phyloP scores from a whole-genome alignment of 139 green algal species.

The Closterium sp. region DNA sequence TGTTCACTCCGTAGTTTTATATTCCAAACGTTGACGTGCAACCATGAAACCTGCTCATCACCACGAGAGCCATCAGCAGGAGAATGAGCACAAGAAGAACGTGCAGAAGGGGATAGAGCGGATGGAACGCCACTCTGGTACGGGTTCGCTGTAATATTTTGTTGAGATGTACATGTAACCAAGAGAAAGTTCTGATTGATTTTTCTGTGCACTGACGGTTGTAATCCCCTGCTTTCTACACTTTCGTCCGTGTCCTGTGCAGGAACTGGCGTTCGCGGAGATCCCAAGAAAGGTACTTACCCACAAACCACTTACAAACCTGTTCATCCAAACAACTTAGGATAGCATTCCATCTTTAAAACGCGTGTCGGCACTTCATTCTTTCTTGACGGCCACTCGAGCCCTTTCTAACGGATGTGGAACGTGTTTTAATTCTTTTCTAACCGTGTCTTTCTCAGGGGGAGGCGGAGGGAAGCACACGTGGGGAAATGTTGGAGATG shows the following conservation, averaged over 20 bases:
- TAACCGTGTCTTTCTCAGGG: neutral
- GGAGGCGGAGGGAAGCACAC: slow-evolving; percentile 18
- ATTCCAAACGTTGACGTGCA: neutral
- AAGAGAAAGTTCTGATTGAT: neutral
- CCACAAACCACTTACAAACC: neutral
- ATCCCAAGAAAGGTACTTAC: slow-evolving; percentile 9
- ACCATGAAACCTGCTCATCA: neutral
- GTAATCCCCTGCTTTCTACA: neutral
- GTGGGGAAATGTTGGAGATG: slow-evolving; percentile 5
- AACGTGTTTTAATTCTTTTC: neutral
- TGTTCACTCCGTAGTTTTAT: neutral
- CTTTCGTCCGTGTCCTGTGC: neutral
- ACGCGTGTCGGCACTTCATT: too few relatives aligned
- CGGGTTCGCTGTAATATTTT: neutral
- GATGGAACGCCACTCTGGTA: slow-evolving; percentile 11
- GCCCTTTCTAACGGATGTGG: neutral
- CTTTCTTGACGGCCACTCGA: too few relatives aligned
- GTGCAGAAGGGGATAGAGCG: slow-evolving; percentile 21
- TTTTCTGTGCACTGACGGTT: neutral
- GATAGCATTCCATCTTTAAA: too few relatives aligned
- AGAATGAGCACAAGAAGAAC: neutral
- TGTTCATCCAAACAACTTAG: neutral
- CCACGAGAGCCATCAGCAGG: neutral
- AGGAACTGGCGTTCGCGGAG: slow-evolving; percentile 11
- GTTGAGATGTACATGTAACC: neutral